These are phyloP conservation scores for Candida corydali DNA, from an alignment of 805 yeast species.

Conservation along the genomic window DNA sequence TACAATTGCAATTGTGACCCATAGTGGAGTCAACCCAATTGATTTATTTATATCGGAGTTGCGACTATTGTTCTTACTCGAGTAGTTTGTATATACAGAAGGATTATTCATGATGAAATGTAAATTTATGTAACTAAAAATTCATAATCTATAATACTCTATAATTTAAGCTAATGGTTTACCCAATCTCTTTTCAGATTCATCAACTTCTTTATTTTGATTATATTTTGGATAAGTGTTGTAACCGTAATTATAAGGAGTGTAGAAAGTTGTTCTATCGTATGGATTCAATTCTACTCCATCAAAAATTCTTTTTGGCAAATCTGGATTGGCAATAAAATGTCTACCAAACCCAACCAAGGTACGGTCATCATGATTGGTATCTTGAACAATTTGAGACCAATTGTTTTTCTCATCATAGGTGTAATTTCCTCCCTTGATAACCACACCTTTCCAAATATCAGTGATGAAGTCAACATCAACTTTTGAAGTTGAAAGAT, in stretches of 20 bases:
- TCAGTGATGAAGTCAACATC: slow-evolving; percentile 15
- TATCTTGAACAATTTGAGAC: slow-evolving; percentile 9
- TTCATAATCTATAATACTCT: not conserved
- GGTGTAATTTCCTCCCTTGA: slow-evolving; percentile 16
- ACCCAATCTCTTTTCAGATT: slow-evolving; percentile 9
- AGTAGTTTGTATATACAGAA: not conserved
- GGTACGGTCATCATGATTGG: slow-evolving; percentile 28
- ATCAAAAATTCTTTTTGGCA: slow-evolving; percentile 31
- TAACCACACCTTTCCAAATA: slow-evolving; percentile 25
- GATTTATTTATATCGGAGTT: not conserved
- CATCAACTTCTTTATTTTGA: slow-evolving; percentile 5
- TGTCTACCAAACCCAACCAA: slow-evolving; percentile 37
- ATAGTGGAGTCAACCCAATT: slow-evolving; percentile 3
- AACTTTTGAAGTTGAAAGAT: slow-evolving; percentile 9
- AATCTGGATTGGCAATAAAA: slow-evolving; percentile 44
- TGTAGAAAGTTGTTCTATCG: slow-evolving; percentile 39
- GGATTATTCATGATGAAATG: not conserved
- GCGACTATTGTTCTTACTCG: not conserved
- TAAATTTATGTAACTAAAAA: not conserved
- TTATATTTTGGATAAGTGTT: slow-evolving; percentile 12
- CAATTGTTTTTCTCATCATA: slow-evolving; percentile 6
- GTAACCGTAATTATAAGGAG: slow-evolving; percentile 25
- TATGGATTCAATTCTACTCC: slow-evolving; percentile 34
- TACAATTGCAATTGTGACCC: slow-evolving; percentile 1
- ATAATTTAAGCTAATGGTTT: slow-evolving; percentile 4